phyloP scores from a whole-genome alignment of 306 rosid species.

The Fagus crenata region DNA sequence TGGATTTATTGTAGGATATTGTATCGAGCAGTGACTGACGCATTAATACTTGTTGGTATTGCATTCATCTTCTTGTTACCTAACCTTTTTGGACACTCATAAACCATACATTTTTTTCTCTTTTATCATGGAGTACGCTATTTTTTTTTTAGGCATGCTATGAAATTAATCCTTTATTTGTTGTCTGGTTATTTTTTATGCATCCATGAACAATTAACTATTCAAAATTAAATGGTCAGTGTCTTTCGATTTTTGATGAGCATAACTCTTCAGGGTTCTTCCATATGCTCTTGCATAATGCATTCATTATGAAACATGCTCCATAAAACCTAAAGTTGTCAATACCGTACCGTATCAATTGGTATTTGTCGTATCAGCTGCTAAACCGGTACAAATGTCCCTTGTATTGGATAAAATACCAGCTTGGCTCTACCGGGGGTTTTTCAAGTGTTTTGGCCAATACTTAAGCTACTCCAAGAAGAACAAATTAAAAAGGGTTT shows the following conservation, averaged over 20 bases:
- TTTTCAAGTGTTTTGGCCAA: too few species aligned
- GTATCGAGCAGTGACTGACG: slow-evolving; percentile 2
- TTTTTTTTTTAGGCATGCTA: neutral
- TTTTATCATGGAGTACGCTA: neutral
- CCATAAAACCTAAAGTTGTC: neutral
- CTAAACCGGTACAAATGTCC: too few species aligned
- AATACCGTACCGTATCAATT: too few species aligned
- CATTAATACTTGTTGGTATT: slow-evolving; percentile 19
- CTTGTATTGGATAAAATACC: too few species aligned
- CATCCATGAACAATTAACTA: neutral
- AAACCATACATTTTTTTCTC: neutral
- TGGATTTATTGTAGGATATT: slow-evolving; percentile 29
- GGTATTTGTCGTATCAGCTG: too few species aligned
- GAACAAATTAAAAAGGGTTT: too few species aligned
- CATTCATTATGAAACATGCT: neutral
- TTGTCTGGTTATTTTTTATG: neutral
- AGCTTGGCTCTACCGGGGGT: too few species aligned
- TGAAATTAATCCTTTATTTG: neutral
- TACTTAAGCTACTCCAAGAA: too few species aligned
- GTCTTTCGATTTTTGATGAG: neutral
- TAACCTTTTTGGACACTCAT: neutral
- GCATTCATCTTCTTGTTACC: slow-evolving; percentile 11
- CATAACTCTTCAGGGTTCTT: neutral
- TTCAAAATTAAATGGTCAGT: neutral
- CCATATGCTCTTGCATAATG: neutral